Evolutionary conservation across 2,329 filamentous ascomycete genomes (phyloP).

Genomic region (Colletotrichum nymphaeae): DNA sequence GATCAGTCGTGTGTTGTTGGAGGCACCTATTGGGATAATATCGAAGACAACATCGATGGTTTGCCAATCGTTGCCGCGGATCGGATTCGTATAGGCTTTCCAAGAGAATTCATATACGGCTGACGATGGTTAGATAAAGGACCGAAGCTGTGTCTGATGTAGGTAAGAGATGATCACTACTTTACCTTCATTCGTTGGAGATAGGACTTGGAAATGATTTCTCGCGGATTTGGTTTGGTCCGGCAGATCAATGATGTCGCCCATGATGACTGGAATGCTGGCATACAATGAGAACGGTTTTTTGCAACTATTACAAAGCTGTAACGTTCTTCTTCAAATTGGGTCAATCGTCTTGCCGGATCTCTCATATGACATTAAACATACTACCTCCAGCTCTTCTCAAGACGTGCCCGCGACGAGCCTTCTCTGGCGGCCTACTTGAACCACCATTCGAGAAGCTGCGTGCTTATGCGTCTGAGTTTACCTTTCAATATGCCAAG

Average conservation of each 20-base stretch:
- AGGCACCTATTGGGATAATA: background rate
- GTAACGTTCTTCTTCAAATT: background rate
- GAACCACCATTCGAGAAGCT: background rate
- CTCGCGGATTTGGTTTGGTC: background rate
- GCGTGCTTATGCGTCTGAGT: too few relatives aligned
- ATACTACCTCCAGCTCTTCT: background rate
- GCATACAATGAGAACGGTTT: background rate
- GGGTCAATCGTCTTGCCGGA: background rate
- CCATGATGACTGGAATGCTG: background rate
- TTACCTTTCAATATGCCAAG: background rate
- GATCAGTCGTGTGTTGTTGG: background rate
- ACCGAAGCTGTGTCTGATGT: background rate
- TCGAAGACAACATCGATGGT: background rate
- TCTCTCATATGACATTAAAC: background rate
- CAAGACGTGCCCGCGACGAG: background rate
- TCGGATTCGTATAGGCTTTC: background rate
- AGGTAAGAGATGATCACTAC: background rate
- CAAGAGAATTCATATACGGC: background rate
- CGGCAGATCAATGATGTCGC: background rate
- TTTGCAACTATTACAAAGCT: background rate
- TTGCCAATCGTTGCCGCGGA: background rate
- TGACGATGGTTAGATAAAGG: background rate
- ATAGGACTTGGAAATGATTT: background rate
- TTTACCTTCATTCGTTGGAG: background rate
- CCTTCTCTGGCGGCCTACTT: background rate